A percentile compares a stretch with the other conserved stretches of the same genome.
These are phyloP conservation scores for Aspergillus phoenicis DNA, from an alignment of 2,329 filamentous ascomycete genomes.

Conservation along the genomic window DNA sequence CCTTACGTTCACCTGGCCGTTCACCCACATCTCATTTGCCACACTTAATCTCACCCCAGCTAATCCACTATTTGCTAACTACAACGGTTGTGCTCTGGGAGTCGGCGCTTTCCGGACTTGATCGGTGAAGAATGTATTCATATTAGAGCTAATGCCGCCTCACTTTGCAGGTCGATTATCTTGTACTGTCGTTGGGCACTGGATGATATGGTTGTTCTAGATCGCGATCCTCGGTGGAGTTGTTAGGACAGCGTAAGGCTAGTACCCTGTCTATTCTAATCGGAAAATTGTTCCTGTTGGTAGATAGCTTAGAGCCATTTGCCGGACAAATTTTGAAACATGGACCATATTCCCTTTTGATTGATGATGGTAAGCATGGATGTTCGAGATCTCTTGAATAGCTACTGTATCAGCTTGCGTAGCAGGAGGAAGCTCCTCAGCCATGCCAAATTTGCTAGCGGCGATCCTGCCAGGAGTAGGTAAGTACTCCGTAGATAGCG, in stretches of 20 bases:
- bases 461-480: no score
- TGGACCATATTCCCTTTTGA: no score
- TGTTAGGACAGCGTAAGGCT: neutral
- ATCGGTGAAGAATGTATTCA: neutral
- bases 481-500: neutral
- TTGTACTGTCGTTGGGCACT: neutral
- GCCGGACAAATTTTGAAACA: neutral
- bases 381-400: no score
- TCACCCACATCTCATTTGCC: neutral
- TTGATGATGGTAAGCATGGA: no score
- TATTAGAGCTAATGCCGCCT: neutral
- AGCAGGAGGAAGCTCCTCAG: no score
- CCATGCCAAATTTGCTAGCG: no score
- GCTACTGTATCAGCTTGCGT: no score
- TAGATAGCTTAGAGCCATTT: neutral
- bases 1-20: neutral
- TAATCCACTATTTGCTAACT: neutral
- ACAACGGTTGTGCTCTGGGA: neutral
- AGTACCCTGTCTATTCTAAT: neutral
- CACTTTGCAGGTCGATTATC: neutral
- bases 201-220: neutral
- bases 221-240: neutral
- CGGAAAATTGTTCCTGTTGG: neutral
- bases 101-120: neutral
- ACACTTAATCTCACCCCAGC: neutral